Evolutionary conservation across 2,329 filamentous ascomycete species (phyloP), one percentile per base, ranked within the genome.

Genomic region (Nigrospora sphaerica): DNA sequence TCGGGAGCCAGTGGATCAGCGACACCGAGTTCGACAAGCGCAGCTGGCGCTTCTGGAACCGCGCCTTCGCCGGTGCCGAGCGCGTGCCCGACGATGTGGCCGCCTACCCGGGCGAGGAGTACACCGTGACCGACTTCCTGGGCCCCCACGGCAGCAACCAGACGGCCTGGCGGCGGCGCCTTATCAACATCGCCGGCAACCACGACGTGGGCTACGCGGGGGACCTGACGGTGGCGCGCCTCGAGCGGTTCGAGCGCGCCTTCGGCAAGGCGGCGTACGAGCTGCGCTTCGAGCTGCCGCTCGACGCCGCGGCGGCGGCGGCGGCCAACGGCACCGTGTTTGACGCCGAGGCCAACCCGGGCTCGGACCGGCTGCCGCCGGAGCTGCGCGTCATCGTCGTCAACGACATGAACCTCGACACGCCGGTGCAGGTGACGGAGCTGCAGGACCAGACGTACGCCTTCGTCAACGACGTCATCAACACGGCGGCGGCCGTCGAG

Each of bases 171-270:
- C 67, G 74, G n/a, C 76, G 72, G 36, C 79, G 86, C 46, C 75
- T 96, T 52, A 89, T 98, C 62, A 95, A 95, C 55, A 81, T 97
- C 23, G 90, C 83, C 0, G 93, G 93, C 1, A 98, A 98, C 60
- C 93, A 98, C 62, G 93, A 98, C 64, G 84, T 98, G 59, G 93
- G 93, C 32, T 98, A 98, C 62, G 89, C 91, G 0, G 93, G 93
- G 3, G 93, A 98, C 64, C 76, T 97, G 50, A 89, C 85, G 36
- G 69, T 75, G n/a, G 74, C 81, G 50, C 81, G 90, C 4, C 73
- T 96, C 46, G 72, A 80, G 28, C 80, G 93, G 1, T 98, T 97
- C 61, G 90, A 95, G 67, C 74, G 77, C 18, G 78, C 79, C 2
- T 98, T 95, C 69, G 93, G 93, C 47, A 87, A 83, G 53, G 81